A percentile compares a stretch with the other conserved stretches of the same genome.
Evolutionary conservation across 805 yeast species (phyloP).

Genomic region (Nematodospora valgi): DNA sequence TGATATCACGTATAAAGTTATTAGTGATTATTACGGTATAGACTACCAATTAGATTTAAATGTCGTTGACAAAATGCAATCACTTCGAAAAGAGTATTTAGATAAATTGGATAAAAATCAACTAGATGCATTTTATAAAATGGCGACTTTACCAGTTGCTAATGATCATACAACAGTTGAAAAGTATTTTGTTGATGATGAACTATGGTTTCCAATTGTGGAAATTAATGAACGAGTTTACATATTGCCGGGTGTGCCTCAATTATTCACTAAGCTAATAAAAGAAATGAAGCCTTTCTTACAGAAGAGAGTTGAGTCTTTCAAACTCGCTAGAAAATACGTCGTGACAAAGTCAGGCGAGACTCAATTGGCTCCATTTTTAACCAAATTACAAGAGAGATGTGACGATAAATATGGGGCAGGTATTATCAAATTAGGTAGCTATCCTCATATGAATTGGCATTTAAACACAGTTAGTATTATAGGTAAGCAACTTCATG

Average conservation of each 20-base stretch:
- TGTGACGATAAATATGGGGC: slow-evolving; percentile 27
- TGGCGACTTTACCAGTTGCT: slow-evolving; percentile 70
- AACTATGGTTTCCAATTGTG: slow-evolving; percentile 83
- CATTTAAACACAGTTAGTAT: slow-evolving; percentile 69
- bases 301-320: slow-evolving; percentile 20
- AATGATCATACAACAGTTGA: slow-evolving; percentile 29
- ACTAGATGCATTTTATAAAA: slow-evolving; percentile 59
- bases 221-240: slow-evolving; percentile 61
- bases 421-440: slow-evolving; percentile 63
- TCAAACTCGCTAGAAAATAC: slow-evolving; percentile 41
- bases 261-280: slow-evolving; percentile 57
- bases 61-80: slow-evolving; percentile 59
- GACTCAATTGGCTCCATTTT: slow-evolving; percentile 63
- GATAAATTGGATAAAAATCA: slow-evolving; percentile 39
- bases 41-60: slow-evolving; percentile 50
- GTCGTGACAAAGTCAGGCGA: slow-evolving; percentile 64
- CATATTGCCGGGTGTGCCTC: slow-evolving; percentile 84
- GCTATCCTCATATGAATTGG: slow-evolving; percentile 75
- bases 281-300: slow-evolving; percentile 37
- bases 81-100: slow-evolving; percentile 37
- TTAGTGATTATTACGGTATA: slow-evolving; percentile 63
- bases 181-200: slow-evolving; percentile 40
- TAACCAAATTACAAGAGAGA: slow-evolving; percentile 48
- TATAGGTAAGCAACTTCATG: slow-evolving; percentile 50
- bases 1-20: slow-evolving; percentile 75